These are phyloP conservation scores for Cercospora nicotianae DNA, from an alignment of 2,329 filamentous ascomycete species.

Conservation along the genomic window DNA sequence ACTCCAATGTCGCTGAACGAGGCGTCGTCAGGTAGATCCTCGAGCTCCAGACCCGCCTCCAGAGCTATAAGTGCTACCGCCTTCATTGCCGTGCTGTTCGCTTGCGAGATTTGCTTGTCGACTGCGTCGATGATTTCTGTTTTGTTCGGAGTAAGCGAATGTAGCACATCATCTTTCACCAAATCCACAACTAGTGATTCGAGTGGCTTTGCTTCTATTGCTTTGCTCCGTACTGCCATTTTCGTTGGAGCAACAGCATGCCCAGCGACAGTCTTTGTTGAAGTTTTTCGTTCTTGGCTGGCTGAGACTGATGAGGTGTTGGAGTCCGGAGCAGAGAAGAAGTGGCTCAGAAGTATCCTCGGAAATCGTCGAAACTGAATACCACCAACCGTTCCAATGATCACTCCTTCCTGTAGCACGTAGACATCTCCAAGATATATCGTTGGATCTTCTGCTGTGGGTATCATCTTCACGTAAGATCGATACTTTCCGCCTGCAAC, in stretches of 20 bases:
- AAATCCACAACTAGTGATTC: not conserved
- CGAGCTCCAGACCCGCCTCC: constrained; percentile 58
- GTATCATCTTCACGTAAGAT: constrained; percentile 36
- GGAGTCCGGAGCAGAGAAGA: constrained; percentile 65
- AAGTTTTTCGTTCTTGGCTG: not conserved
- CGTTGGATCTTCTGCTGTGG: constrained; percentile 32
- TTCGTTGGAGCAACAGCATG: not conserved
- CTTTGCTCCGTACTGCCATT: not conserved
- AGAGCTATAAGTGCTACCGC: not conserved
- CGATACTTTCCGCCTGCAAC: constrained; percentile 36
- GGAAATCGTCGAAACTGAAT: constrained; percentile 65
- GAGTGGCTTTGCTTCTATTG: not conserved
- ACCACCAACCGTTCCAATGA: constrained; percentile 27
- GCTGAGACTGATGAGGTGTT: constrained; percentile 48
- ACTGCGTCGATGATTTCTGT: not conserved
- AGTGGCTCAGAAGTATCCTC: constrained; percentile 63
- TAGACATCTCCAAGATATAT: constrained; percentile 29
- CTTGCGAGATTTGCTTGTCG: not conserved
- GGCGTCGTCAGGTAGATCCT: constrained; percentile 40
- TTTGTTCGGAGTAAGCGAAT: not conserved
- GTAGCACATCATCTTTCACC: not conserved
- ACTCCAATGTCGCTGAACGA: constrained; percentile 39
- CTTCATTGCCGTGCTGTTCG: not conserved
- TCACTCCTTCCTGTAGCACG: constrained; percentile 24
- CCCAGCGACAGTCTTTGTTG: not conserved